Conservation (phyloP, 768 basidiomycete genomes). For the Mycena venus region DNA sequence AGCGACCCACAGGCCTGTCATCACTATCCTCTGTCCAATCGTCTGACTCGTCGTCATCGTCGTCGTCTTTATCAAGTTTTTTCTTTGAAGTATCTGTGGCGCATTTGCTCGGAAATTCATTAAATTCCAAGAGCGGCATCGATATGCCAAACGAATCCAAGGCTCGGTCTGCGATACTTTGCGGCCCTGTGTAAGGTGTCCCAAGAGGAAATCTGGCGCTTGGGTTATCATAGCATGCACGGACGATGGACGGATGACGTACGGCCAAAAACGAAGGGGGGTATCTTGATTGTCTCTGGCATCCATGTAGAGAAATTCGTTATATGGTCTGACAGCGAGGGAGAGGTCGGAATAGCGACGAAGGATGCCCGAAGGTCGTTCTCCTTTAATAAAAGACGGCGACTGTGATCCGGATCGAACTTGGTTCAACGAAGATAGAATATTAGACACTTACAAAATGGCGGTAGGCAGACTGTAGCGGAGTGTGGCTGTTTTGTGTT, state of each 20-base stretch:
- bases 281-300: conserved; percentile 18
- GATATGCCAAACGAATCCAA: conserved; percentile 30
- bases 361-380: conserved; percentile 32
- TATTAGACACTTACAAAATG: conserved; percentile 10
- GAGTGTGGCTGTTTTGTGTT: conserved; percentile 1
- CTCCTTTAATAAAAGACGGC: conserved; percentile 9
- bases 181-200: neutral
- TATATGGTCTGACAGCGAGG: conserved; percentile 24
- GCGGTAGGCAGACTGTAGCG: conserved; percentile 19
- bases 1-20: neutral
- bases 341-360: conserved; percentile 24
- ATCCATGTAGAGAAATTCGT: conserved; percentile 25
- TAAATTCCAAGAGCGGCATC: conserved; percentile 30
- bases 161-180: conserved; percentile 11
- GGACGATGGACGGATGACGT: neutral
- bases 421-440: neutral
- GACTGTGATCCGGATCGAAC: neutral
- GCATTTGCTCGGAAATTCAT: conserved; percentile 18
- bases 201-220: conserved; percentile 23
- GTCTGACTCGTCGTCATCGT: neutral
- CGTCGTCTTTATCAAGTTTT: neutral
- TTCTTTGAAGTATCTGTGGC: neutral
- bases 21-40: neutral
- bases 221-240: neutral
- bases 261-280: conserved; percentile 30